Percentiles rank a stretch among this genome's conserved stretches.
phyloP scores from a whole-genome alignment of 2,329 filamentous ascomycete genomes.

The Aspergillus sp. region DNA sequence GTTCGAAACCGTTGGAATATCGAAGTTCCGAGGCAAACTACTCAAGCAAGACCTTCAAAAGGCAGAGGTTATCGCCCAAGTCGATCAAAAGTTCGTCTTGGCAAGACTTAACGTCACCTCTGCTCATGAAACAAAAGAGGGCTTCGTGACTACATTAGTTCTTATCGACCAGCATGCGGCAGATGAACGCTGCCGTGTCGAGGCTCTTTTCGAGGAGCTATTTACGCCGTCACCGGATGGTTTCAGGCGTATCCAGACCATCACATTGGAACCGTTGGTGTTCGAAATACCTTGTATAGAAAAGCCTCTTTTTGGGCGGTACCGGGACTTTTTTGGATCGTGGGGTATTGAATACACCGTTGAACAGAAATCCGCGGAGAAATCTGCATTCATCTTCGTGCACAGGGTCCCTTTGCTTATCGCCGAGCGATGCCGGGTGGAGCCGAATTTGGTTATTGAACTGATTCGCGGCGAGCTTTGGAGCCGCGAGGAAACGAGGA shows the following conservation, averaged over 20 bases:
- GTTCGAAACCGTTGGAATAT: conserved; percentile 24
- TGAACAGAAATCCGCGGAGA: conserved; percentile 9
- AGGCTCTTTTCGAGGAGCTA: conserved; percentile 65
- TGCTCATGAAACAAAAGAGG: not conserved
- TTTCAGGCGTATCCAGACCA: conserved; percentile 22
- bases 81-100: conserved; percentile 88
- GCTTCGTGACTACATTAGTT: conserved; percentile 53
- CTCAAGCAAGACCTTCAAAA: conserved; percentile 60
- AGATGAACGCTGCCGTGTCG: conserved; percentile 81
- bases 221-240: conserved; percentile 26
- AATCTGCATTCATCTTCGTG: conserved; percentile 47
- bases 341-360: conserved; percentile 76
- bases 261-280: conserved; percentile 47
- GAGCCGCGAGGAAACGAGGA: conserved; percentile 55
- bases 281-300: conserved; percentile 69
- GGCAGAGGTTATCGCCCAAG: conserved; percentile 73
- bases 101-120: conserved; percentile 51
- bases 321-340: conserved; percentile 57
- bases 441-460: conserved; percentile 70
- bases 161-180: conserved; percentile 93
- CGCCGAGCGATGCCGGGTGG: conserved; percentile 69
- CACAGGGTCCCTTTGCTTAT: conserved; percentile 68
- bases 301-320: conserved; percentile 54
- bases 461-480: conserved; percentile 75
- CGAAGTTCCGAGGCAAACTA: conserved; percentile 45